Evolutionary conservation across 2,329 filamentous ascomycete species (phyloP), one percentile per base, ranked within the genome.

Genomic region (Phyllosticta paracitricarpa): DNA sequence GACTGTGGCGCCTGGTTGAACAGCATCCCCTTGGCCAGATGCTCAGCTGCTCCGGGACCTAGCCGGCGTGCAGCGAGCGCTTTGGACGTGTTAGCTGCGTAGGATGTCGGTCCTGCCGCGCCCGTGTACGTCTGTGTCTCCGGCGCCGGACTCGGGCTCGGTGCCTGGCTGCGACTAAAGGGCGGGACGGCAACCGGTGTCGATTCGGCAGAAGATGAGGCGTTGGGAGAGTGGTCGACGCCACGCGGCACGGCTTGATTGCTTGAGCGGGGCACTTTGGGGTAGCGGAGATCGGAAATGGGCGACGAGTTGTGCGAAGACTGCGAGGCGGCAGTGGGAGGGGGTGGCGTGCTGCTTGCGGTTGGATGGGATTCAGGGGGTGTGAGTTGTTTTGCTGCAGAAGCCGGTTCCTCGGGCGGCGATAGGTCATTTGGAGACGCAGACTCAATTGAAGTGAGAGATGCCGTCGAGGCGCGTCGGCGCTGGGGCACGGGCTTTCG

Each of bases 401-500:
- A 69, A 10, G 75, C 73, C 17, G 74, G 73, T 61, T 78, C 76
- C 28, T 78, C 76, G 1, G 77, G 77, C 2, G 78, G 78, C 2
- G 78, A 79, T 24, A 25, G 53, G 61, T 79, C 77, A 60, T 79
- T 73, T 3, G 71, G 68, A 63, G 76, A 76, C 3, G 69, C 72
- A 30, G 76, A 77, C 64, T 80, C 78, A 63, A 80, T 79, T 3
- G 76, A 77, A 2, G 78, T 80, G 19, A 76, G 73, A 1, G 69
- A 72, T 0, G 70, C 70, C 10, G 67, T 51, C 40, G 59, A 61
- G 6, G 56, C 54, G 25, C n/a, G 19, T 30, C 30, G 51, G 56
- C 56, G 60, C 52, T 51, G 58, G 53, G 52, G 51, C 10, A n/a
- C 35, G 22, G 56, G 25, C 19, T 48, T 24, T 19, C 24, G 51